phyloP scores from a whole-genome alignment of 2,329 filamentous ascomycete genomes.

The Cladophialophora exuberans region DNA sequence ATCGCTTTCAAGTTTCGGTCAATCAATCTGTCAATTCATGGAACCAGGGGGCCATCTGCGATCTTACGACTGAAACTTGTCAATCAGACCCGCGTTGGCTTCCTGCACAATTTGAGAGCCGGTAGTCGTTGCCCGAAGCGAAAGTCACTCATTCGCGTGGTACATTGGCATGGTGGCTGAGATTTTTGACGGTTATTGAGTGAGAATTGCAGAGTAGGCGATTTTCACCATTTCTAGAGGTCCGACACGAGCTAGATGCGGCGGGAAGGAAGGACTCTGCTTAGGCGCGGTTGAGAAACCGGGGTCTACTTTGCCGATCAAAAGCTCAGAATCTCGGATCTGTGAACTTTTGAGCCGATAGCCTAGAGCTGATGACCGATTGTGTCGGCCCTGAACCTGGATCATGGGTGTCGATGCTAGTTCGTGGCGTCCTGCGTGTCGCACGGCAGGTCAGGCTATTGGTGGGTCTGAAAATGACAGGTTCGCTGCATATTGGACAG shows the following conservation, averaged over 20 bases:
- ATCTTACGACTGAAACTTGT: neutral
- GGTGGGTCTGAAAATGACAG: slow-evolving; percentile 20
- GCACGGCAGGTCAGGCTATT: slow-evolving; percentile 15
- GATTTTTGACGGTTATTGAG: neutral
- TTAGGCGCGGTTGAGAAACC: neutral
- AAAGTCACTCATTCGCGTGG: neutral
- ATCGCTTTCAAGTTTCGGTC: neutral
- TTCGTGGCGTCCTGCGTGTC: slow-evolving; percentile 3
- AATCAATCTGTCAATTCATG: no score
- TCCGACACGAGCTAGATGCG: no score
- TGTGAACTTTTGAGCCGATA: neutral
- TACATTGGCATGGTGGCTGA: neutral
- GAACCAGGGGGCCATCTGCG: neutral
- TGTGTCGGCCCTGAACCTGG: neutral
- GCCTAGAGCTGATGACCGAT: neutral
- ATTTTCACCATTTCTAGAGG: no score
- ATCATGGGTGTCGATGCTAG: slow-evolving; percentile 4
- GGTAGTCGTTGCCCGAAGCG: neutral
- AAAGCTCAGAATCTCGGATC: neutral
- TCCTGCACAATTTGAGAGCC: neutral
- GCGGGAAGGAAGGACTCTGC: neutral
- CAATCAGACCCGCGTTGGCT: neutral
- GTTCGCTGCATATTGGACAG: slow-evolving; percentile 17
- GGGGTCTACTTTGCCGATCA: neutral
- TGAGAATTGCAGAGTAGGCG: no score